Evolutionary conservation across 2,329 filamentous ascomycete genomes (phyloP), one percentile per base, ranked within the genome.

Genomic region (Taxawa tesnikishii): DNA sequence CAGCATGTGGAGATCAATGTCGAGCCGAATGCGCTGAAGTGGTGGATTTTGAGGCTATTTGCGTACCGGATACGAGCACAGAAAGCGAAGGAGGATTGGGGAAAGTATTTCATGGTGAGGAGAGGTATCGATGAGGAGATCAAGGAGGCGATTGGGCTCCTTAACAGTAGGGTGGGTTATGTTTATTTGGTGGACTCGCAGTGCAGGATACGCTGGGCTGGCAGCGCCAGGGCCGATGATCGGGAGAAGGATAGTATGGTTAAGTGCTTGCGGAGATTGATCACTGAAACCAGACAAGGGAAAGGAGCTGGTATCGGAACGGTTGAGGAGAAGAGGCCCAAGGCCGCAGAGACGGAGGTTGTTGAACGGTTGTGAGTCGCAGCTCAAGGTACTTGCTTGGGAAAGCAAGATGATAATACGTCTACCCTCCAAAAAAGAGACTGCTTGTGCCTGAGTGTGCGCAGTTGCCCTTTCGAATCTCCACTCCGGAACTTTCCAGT

Each of bases 161-260:
- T 93, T 51, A 98, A 98, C 58, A 76, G 75, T 43, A 92, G 87
- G 58, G 88, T 94, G 19, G 88, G 87, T 23, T 96, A 94, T 59
- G 79, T 87, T 4, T 98, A 94, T 57, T 67, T 98, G 29, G 67
- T 98, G 37, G 90, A 98, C 54, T 67, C 76, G 40, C 68, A 87
- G 41, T 94, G 85, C 55, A 81, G 76, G 58, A 92, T 98, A 45
- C 73, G 90, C 35, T 98, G 90, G 90, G 90, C 88, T 1, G 90
- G 83, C 4, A 93, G 85, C 48, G 83, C 78, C 9, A 53, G 67
- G 28, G 73, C 76, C 28, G 67, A 75, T 39, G 68, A 68, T 0
- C 69, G 70, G 12, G 83, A 92, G 62, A 68, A 65, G 42, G 68
- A 76, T 32, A 70, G 74, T 26, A 51, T 92, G 50, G 70, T 73